These are phyloP conservation scores for Tricholoma hemisulphureum DNA, from an alignment of 768 basidiomycete species.

Conservation along the genomic window DNA sequence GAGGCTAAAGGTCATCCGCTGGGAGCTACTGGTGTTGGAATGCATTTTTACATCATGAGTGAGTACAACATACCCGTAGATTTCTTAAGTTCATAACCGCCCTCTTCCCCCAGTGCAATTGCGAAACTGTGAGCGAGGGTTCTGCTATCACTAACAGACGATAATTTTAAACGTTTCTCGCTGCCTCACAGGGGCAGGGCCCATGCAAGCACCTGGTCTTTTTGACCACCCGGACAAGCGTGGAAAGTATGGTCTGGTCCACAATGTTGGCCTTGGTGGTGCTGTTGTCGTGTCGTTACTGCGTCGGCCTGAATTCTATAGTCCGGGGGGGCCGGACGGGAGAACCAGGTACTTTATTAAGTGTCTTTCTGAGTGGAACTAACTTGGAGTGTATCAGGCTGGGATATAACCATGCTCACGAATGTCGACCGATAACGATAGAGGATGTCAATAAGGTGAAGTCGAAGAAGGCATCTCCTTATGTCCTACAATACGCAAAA, in stretches of 20 bases:
- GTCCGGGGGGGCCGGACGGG: slow-evolving; percentile 65
- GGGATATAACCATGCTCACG: slow-evolving; percentile 78
- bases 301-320: slow-evolving; percentile 75
- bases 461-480: slow-evolving; percentile 57
- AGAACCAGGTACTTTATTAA: slow-evolving; percentile 48
- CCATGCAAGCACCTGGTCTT: slow-evolving; percentile 76
- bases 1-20: slow-evolving; percentile 90
- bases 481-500: slow-evolving; percentile 47
- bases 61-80: slow-evolving; percentile 20
- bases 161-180: neutral
- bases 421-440: slow-evolving; percentile 59
- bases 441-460: slow-evolving; percentile 75
- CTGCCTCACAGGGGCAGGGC: slow-evolving; percentile 65
- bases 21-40: slow-evolving; percentile 78
- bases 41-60: slow-evolving; percentile 88
- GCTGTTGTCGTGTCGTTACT: slow-evolving; percentile 76
- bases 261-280: slow-evolving; percentile 82
- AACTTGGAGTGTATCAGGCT: slow-evolving; percentile 39
- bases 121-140: slow-evolving; percentile 52
- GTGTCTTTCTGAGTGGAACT: neutral
- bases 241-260: slow-evolving; percentile 78
- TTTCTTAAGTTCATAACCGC: slow-evolving; percentile 1
- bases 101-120: slow-evolving; percentile 71
- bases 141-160: neutral
- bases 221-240: slow-evolving; percentile 61